These are phyloP conservation scores for Penicillium sp. DNA, from an alignment of 2,329 filamentous ascomycete species.

Conservation along the genomic window DNA sequence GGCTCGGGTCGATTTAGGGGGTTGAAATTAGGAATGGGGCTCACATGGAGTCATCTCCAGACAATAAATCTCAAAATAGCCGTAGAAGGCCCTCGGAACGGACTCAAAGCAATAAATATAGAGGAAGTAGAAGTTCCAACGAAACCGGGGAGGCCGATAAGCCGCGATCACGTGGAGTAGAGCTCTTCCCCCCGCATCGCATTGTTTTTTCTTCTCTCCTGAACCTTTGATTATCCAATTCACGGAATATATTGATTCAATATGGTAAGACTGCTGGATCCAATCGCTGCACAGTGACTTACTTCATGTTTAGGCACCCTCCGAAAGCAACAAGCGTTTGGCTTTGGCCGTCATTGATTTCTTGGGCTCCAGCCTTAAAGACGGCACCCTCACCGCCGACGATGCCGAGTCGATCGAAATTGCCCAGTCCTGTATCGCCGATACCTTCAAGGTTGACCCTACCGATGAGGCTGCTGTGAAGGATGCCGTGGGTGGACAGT, in stretches of 20 bases:
- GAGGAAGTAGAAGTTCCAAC: conserved; percentile 6
- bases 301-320: conserved; percentile 37
- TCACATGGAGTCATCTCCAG: conserved; percentile 44
- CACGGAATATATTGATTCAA: conserved; percentile 1
- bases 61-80: conserved; percentile 4
- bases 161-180: conserved; percentile 24
- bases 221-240: conserved; percentile 8
- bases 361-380: conserved; percentile 77
- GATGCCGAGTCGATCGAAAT: conserved; percentile 94
- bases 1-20: conserved; percentile 33
- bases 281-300: not conserved
- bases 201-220: conserved; percentile 16
- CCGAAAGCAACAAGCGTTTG: conserved; percentile 75
- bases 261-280: conserved; percentile 20
- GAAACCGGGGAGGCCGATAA: conserved; percentile 17
- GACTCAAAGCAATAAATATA: not conserved
- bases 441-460: conserved; percentile 94
- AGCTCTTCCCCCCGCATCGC: conserved; percentile 27
- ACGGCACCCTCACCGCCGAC: conserved; percentile 84
- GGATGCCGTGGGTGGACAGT: conserved; percentile 81
- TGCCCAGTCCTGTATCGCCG: conserved; percentile 88
- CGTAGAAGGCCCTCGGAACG: not conserved
- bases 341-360: conserved; percentile 98
- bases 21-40: conserved; percentile 29
- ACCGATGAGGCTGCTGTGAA: conserved; percentile 70